Evolutionary conservation across 768 basidiomycete genomes (phyloP).

Genomic region (Boletus subparvulus): DNA sequence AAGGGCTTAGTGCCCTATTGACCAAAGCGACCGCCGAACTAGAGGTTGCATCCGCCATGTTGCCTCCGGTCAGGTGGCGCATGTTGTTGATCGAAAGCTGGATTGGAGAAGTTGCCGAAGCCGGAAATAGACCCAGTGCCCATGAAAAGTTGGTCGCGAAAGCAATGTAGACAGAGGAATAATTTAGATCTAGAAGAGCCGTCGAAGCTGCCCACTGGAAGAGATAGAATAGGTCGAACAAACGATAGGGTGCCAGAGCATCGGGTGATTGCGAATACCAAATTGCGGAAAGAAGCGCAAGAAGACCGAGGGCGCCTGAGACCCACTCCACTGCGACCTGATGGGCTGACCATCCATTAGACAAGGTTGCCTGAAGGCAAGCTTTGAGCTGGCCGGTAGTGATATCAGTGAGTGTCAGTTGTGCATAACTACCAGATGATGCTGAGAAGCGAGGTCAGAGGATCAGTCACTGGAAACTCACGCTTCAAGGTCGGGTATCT

Average conservation of each 20-base stretch:
- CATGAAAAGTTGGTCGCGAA: conserved; percentile 88
- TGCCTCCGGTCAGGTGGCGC: conserved; percentile 81
- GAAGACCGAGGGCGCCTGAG: conserved; percentile 62
- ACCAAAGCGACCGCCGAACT: conserved; percentile 71
- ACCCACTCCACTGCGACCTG: conserved; percentile 77
- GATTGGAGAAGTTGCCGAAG: conserved; percentile 53
- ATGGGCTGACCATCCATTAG: conserved; percentile 85
- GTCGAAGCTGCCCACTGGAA: conserved; percentile 84
- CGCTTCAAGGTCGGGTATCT: conserved; percentile 89
- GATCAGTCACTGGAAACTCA: conserved; percentile 9
- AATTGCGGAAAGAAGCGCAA: conserved; percentile 54
- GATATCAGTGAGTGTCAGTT: conserved; percentile 69
- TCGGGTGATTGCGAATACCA: conserved; percentile 57
- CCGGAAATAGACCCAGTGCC: conserved; percentile 74
- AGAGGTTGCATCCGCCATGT: conserved; percentile 56
- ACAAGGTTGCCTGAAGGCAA: conserved; percentile 88
- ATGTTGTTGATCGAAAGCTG: conserved; percentile 79
- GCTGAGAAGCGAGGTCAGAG: conserved; percentile 1
- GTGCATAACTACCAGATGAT: conserved; percentile 49
- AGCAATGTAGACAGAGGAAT: conserved; percentile 77
- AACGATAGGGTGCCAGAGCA: conserved; percentile 66
- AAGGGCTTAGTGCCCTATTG: conserved; percentile 80
- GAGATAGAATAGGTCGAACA: conserved; percentile 79
- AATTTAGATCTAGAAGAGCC: conserved; percentile 81
- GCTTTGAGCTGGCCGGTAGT: conserved; percentile 74